Percentiles rank a stretch among this genome's conserved stretches.
Conservation (phyloP, 768 basidiomycete species). For the Lyophyllum semitale region DNA sequence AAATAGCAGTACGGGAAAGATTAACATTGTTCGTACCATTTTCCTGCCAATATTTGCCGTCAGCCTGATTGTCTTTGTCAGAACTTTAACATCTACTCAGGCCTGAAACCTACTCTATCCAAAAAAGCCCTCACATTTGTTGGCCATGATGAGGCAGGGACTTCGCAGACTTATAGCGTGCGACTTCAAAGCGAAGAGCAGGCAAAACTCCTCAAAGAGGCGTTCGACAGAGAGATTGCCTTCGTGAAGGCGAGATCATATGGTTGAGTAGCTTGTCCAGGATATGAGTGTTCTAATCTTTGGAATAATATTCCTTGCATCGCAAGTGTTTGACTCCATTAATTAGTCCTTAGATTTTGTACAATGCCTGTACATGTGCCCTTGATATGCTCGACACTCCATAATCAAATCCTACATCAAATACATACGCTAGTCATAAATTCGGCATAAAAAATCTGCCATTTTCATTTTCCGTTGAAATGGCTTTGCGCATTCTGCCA, state of each 20-base stretch:
- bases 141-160: constrained; percentile 60
- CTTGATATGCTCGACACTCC: neutral
- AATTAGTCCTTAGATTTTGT: neutral
- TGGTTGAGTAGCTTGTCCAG: constrained; percentile 10
- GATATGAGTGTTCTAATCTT: neutral
- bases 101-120: constrained; percentile 52
- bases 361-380: neutral
- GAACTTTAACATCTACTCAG: constrained; percentile 74
- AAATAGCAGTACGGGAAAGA: constrained; percentile 75
- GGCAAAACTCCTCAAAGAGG: constrained; percentile 57
- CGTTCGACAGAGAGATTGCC: constrained; percentile 63
- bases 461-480: constrained; percentile 57
- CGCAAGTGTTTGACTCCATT: neutral
- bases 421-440: constrained; percentile 5
- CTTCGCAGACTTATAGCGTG: constrained; percentile 61
- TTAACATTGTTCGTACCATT: constrained; percentile 59
- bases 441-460: neutral
- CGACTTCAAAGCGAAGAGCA: constrained; percentile 61
- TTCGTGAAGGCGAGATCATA: constrained; percentile 43
- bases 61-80: constrained; percentile 27
- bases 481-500: constrained; percentile 94
- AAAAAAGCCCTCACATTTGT: constrained; percentile 65
- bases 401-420: constrained; percentile 3
- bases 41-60: neutral
- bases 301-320: neutral